Base-by-base conservation (phyloP, 495 filamentous ascomycete genomes). In the Pyronema domesticum region DNA sequence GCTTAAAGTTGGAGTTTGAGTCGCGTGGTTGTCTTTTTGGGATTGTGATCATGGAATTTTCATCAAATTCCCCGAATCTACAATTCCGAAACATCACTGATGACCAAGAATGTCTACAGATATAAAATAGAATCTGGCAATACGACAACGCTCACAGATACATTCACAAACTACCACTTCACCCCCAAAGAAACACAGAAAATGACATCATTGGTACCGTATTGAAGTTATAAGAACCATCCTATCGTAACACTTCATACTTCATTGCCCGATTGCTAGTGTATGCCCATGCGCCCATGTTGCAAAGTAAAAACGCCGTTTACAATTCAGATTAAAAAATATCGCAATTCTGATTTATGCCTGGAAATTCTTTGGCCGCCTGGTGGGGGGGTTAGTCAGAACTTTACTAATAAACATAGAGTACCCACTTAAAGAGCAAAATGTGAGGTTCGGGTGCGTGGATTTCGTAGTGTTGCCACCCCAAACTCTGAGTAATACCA, bases 381-480 rank as follows among this genome's bases (percentile, higher is more conserved):
- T 66, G 40, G 23, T 43, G 23, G 33, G 9, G 18, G n/a, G 43
- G 7, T 14, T 14, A 30, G 48, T 51, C 51, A 56, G 52, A 39
- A 17, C 36, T 4, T n/a, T 11, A 14, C 17, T 19, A 47, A 35
- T 1, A 51, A 43, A 14, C 13, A 30, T 9, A 53, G 18, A 36
- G 17, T 5, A 70, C 84, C 69, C 69, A 96, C 91, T 98, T 98
- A 76, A 98, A 98, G 11, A 98, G 77, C 34, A 98, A 77, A 57
- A 98, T 96, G 61, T 98, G 91, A 48, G 91, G 91, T 72, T 98
- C 91, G 37, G 91, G 91, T 68, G 95, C 93, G 66, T 98, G 91
- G 52, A 96, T 91, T 69, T 98, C 91, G 60, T 98, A 98, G 69
- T 98, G 91, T 65, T 95, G 89, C 91, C 91, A 98, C 23, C 91